These are phyloP conservation scores for Harrya chromipes DNA, from an alignment of 768 basidiomycete genomes.

Conservation along the genomic window DNA sequence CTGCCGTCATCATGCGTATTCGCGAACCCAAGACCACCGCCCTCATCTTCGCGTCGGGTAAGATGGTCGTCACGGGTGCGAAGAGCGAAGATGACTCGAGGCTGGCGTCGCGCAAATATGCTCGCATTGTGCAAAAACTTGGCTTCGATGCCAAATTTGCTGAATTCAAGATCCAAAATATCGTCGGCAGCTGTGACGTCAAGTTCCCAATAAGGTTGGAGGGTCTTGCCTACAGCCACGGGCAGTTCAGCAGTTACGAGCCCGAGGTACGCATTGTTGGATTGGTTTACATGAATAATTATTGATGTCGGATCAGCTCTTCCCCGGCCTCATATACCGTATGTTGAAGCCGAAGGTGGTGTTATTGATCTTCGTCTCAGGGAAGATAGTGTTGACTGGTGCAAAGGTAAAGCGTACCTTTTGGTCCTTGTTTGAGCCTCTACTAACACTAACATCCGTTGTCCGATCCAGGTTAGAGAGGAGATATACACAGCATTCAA, in stretches of 20 bases:
- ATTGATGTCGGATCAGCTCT: slow-evolving; percentile 54
- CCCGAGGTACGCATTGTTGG: slow-evolving; percentile 69
- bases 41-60: slow-evolving; percentile 98
- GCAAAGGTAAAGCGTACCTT: slow-evolving; percentile 75
- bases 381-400: slow-evolving; percentile 98
- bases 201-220: slow-evolving; percentile 98
- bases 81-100: slow-evolving; percentile 98
- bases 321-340: slow-evolving; percentile 98
- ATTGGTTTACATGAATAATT: background rate
- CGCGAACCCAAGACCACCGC: slow-evolving; percentile 99
- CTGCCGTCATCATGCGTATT: slow-evolving; percentile 99
- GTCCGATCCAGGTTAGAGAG: slow-evolving; percentile 76
- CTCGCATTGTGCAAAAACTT: slow-evolving; percentile 98
- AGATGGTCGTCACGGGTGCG: slow-evolving; percentile 99
- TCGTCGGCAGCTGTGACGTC: slow-evolving; percentile 96
- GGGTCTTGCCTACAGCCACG: slow-evolving; percentile 96
- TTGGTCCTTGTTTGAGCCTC: slow-evolving; percentile 29
- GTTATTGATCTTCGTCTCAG: slow-evolving; percentile 96
- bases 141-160: slow-evolving; percentile 99
- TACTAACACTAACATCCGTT: slow-evolving; percentile 45
- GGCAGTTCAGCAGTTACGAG: slow-evolving; percentile 96
- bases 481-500: slow-evolving; percentile 99
- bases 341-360: slow-evolving; percentile 99
- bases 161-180: slow-evolving; percentile 99
- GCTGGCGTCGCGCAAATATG: slow-evolving; percentile 96